phyloP scores from a whole-genome alignment of 495 filamentous ascomycete species.

The Penicillium manginii region DNA sequence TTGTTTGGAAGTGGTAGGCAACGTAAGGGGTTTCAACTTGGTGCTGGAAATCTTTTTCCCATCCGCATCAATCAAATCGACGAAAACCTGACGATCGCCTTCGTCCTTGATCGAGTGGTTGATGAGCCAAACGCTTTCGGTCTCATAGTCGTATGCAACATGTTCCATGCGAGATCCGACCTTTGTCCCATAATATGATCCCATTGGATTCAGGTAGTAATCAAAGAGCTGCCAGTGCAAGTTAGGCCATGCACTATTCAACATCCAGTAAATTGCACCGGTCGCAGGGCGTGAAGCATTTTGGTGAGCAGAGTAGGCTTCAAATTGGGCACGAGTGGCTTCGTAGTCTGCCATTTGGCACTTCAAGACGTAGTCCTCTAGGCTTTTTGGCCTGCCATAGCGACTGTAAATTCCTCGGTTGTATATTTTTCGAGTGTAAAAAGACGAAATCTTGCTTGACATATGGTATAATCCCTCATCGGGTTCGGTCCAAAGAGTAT shows the following conservation, averaged over 20 bases:
- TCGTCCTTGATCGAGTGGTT: constrained; percentile 53
- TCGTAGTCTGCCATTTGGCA: constrained; percentile 67
- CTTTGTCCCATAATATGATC: constrained; percentile 64
- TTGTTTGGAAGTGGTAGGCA: constrained; percentile 31
- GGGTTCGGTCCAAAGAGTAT: constrained; percentile 58
- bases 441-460: constrained; percentile 55
- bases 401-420: constrained; percentile 57
- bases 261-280: constrained; percentile 70
- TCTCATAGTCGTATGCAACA: constrained; percentile 57
- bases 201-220: constrained; percentile 62
- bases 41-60: constrained; percentile 45
- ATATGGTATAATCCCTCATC: constrained; percentile 62
- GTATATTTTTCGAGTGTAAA: constrained; percentile 59
- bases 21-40: constrained; percentile 22
- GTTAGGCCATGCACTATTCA: constrained; percentile 66
- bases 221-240: constrained; percentile 71
- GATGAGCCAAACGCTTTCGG: constrained; percentile 53
- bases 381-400: constrained; percentile 52
- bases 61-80: constrained; percentile 52
- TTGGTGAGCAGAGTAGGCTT: constrained; percentile 57
- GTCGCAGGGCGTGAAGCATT: constrained; percentile 58
- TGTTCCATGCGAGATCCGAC: constrained; percentile 56
- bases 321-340: constrained; percentile 62
- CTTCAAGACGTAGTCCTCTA: constrained; percentile 60
- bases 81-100: constrained; percentile 45